Percentiles rank a stretch among this genome's conserved stretches.
phyloP scores from a whole-genome alignment of 2,329 filamentous ascomycete species.

The Talaromyces sp. region DNA sequence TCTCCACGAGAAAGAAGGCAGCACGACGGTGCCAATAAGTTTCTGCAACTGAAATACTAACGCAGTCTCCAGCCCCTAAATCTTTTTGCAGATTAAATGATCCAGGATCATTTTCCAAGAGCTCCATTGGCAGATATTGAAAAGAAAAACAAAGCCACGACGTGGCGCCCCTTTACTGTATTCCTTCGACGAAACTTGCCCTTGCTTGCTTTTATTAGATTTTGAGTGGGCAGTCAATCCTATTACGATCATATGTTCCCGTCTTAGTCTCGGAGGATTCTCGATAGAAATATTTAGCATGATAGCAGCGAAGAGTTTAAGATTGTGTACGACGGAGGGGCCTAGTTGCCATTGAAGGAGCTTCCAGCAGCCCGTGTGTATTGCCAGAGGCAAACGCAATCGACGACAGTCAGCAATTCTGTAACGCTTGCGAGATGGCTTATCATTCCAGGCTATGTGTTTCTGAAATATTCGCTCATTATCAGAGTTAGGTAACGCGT shows the following conservation, averaged over 20 bases:
- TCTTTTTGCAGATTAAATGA: too few relatives aligned
- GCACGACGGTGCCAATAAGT: constrained; percentile 2
- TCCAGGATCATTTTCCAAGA: too few relatives aligned
- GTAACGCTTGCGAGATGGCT: too few relatives aligned
- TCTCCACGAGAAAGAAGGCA: not conserved
- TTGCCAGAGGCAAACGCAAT: not conserved
- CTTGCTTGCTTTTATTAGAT: too few relatives aligned
- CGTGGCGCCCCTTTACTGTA: too few relatives aligned
- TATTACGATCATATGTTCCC: not conserved
- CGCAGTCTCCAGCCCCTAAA: not conserved
- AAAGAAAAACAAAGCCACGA: too few relatives aligned
- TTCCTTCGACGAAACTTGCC: too few relatives aligned
- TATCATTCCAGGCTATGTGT: too few relatives aligned
- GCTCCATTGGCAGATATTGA: too few relatives aligned
- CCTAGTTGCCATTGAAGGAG: constrained; percentile 3
- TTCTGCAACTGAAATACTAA: not conserved
- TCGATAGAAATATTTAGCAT: not conserved
- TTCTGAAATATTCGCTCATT: too few relatives aligned
- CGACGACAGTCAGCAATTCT: not conserved
- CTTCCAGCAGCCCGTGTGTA: constrained; percentile 11
- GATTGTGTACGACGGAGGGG: not conserved
- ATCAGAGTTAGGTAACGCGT: too few relatives aligned
- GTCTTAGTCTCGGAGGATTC: not conserved
- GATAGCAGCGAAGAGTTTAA: not conserved
- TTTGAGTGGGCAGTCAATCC: too few relatives aligned